Percentiles rank a stretch among this genome's conserved stretches.
These are phyloP conservation scores for Suhomyces atakaporum DNA, from an alignment of 1,139 yeast genomes.

Conservation along the genomic window DNA sequence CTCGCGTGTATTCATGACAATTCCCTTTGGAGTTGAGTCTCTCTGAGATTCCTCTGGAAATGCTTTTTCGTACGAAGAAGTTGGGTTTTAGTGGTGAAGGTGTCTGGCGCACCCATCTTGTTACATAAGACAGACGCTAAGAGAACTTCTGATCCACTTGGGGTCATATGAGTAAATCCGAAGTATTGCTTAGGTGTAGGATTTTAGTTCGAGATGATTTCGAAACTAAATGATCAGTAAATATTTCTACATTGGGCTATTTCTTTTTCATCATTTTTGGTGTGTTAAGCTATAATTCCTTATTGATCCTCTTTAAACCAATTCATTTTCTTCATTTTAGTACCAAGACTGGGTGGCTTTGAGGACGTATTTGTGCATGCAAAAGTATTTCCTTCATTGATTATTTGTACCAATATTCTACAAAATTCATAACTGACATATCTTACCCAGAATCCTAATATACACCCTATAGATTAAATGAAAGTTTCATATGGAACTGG, in stretches of 20 bases:
- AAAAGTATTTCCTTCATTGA: background rate
- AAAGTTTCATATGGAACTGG: constrained; percentile 99
- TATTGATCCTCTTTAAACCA: no score
- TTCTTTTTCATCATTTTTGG: no score
- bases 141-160: constrained; percentile 49
- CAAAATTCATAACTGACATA: constrained; percentile 12
- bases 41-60: constrained; percentile 40
- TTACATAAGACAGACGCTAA: constrained; percentile 50
- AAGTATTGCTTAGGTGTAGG: no score
- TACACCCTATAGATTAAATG: constrained; percentile 57
- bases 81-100: constrained; percentile 58
- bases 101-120: constrained; percentile 67
- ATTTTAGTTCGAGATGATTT: background rate
- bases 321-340: no score
- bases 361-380: no score
- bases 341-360: no score
- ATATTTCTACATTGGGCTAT: no score
- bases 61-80: constrained; percentile 37
- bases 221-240: no score
- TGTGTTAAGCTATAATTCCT: no score
- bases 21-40: constrained; percentile 53
- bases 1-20: constrained; percentile 53
- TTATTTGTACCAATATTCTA: background rate
- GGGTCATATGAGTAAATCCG: background rate
- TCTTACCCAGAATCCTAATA: constrained; percentile 7